Percentiles rank a stretch among this genome's conserved stretches.
Conservation (phyloP, 495 filamentous ascomycete genomes). For the Penicillium riverlandense region DNA sequence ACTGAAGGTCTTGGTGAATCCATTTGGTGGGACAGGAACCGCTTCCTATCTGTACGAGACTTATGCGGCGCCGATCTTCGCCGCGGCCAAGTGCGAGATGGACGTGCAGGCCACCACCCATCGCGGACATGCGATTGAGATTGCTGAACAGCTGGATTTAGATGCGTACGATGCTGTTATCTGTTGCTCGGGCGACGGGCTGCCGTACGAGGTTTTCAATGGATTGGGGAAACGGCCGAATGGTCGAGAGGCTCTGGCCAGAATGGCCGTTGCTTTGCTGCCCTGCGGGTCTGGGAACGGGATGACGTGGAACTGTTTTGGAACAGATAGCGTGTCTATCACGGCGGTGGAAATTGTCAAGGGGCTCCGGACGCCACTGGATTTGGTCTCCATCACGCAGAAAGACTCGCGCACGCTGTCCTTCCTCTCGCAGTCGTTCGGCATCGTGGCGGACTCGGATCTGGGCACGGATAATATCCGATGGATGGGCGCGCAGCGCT, state of each 20-base stretch:
- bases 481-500: constrained; percentile 84
- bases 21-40: constrained; percentile 76
- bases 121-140: constrained; percentile 69
- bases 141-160: constrained; percentile 72
- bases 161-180: constrained; percentile 75
- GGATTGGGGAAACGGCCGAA: constrained; percentile 71
- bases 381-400: constrained; percentile 84
- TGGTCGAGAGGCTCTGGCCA: constrained; percentile 63
- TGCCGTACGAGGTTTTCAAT: constrained; percentile 93
- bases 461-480: constrained; percentile 82
- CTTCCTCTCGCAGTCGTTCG: constrained; percentile 86
- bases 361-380: constrained; percentile 70
- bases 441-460: constrained; percentile 85
- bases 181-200: constrained; percentile 85
- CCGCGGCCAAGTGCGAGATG: constrained; percentile 69
- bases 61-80: constrained; percentile 75
- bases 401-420: constrained; percentile 63
- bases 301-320: constrained; percentile 83
- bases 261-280: constrained; percentile 80
- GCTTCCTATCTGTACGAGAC: constrained; percentile 67
- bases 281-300: constrained; percentile 93
- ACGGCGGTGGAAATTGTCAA: constrained; percentile 81
- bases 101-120: constrained; percentile 69
- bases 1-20: constrained; percentile 85
- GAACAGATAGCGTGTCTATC: constrained; percentile 66